These are phyloP conservation scores for Whalleya microplaca DNA, from an alignment of 2,329 filamentous ascomycete genomes.

Conservation along the genomic window DNA sequence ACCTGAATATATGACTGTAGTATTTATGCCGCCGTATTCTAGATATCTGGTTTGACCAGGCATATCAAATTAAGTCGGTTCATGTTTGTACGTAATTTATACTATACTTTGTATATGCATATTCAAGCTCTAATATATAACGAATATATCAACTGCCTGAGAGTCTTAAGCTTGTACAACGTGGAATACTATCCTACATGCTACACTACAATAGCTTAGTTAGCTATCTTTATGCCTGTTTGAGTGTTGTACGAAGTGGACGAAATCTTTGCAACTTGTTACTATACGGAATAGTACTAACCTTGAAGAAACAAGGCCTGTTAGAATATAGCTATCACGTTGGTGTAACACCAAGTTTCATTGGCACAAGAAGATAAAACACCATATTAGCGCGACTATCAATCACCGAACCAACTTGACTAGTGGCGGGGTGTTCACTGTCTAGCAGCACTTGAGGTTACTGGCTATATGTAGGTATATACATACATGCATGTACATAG, in stretches of 20 bases:
- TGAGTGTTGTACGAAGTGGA: not conserved
- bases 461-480: slow-evolving; percentile 1
- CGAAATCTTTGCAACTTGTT: not conserved
- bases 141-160: not conserved
- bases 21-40: not conserved
- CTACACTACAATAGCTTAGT: too few relatives aligned
- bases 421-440: not conserved
- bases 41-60: not conserved
- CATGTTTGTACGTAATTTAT: not conserved
- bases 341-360: not conserved
- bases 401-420: too few relatives aligned
- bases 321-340: too few relatives aligned
- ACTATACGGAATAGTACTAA: not conserved
- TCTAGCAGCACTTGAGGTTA: not conserved
- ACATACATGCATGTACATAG: too few relatives aligned
- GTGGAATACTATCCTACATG: too few relatives aligned
- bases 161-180: too few relatives aligned
- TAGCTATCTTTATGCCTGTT: too few relatives aligned
- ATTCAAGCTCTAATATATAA: not conserved
- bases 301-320: too few relatives aligned
- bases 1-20: not conserved
- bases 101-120: too few relatives aligned
- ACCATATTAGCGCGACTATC: not conserved
- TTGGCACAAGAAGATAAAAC: not conserved
- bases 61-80: not conserved